Evolutionary conservation across 305 asterid species (phyloP).

Genomic region (Withania somnifera): DNA sequence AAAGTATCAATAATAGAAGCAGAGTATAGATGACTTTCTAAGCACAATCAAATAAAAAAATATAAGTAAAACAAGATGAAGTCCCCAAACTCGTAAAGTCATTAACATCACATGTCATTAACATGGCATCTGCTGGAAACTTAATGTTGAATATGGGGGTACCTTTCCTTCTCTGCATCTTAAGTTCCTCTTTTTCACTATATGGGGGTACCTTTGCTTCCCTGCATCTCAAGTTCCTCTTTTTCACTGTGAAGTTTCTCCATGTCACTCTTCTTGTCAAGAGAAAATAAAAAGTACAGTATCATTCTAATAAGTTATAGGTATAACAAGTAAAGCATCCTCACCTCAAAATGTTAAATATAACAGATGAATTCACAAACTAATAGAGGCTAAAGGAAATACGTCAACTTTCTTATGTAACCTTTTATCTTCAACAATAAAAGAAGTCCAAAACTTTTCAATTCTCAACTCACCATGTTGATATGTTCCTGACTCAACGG

Average conservation of each 20-base stretch:
- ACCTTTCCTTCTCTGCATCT: conserved; percentile 74
- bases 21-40: neutral
- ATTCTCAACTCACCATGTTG: conserved; percentile 45
- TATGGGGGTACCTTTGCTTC: conserved; percentile 40
- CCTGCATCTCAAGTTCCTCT: conserved; percentile 78
- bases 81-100: neutral
- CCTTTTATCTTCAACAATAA: neutral
- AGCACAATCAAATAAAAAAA: neutral
- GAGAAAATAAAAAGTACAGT: neutral
- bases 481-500: no score
- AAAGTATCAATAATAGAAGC: neutral
- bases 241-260: conserved; percentile 66
- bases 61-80: neutral
- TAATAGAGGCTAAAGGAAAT: neutral
- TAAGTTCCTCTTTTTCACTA: conserved; percentile 79
- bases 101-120: no score
- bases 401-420: neutral
- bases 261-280: conserved; percentile 45
- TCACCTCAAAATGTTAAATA: conserved; percentile 38
- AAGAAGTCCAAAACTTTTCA: neutral
- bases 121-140: no score
- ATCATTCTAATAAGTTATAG: neutral
- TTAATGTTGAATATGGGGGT: neutral
- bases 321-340: neutral
- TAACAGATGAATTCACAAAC: conserved; percentile 7